Percentiles rank a stretch among this genome's conserved stretches.
Evolutionary conservation across 208 protist genomes (phyloP).

Genomic region (Trypanosoma grayi): DNA sequence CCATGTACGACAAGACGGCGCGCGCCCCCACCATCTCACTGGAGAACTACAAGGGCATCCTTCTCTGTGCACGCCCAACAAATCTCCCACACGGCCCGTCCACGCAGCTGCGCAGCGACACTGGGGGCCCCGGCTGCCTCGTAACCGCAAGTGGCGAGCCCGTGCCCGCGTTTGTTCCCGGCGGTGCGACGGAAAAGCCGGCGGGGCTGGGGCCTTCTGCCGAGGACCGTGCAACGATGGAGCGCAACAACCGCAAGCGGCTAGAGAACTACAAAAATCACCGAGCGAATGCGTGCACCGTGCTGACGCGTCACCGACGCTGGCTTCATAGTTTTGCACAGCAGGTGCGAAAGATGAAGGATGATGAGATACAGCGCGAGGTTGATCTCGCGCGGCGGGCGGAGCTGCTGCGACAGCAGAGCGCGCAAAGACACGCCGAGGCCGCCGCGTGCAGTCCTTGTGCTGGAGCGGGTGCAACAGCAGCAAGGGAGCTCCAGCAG

Average conservation of each 20-base stretch:
- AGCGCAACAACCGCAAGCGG: slow-evolving; percentile 41
- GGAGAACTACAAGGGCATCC: slow-evolving; percentile 92
- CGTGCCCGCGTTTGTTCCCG: slow-evolving; percentile 55
- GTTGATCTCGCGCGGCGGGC: slow-evolving; percentile 59
- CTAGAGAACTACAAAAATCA: slow-evolving; percentile 50
- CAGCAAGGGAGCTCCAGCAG: background rate
- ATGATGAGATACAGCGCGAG: slow-evolving; percentile 59
- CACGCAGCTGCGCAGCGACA: slow-evolving; percentile 18
- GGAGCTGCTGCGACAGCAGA: slow-evolving; percentile 34
- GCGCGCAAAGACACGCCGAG: slow-evolving; percentile 26
- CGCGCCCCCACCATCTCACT: slow-evolving; percentile 49
- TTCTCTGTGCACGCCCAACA: slow-evolving; percentile 76
- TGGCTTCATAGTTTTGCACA: slow-evolving; percentile 84
- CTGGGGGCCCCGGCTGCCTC: background rate
- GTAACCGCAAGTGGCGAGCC: slow-evolving; percentile 4
- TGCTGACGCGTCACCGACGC: slow-evolving; percentile 67
- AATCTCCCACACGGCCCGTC: slow-evolving; percentile 27
- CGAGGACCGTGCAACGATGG: slow-evolving; percentile 45
- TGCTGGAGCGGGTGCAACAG: slow-evolving; percentile 6
- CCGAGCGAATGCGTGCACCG: slow-evolving; percentile 45
- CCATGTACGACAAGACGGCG: slow-evolving; percentile 54
- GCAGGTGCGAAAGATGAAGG: slow-evolving; percentile 81
- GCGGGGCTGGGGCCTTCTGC: slow-evolving; percentile 63
- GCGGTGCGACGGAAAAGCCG: slow-evolving; percentile 44
- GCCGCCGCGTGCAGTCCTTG: slow-evolving; percentile 4